These are phyloP conservation scores for Collybia mongolica DNA, from an alignment of 768 basidiomycete genomes.

Conservation along the genomic window DNA sequence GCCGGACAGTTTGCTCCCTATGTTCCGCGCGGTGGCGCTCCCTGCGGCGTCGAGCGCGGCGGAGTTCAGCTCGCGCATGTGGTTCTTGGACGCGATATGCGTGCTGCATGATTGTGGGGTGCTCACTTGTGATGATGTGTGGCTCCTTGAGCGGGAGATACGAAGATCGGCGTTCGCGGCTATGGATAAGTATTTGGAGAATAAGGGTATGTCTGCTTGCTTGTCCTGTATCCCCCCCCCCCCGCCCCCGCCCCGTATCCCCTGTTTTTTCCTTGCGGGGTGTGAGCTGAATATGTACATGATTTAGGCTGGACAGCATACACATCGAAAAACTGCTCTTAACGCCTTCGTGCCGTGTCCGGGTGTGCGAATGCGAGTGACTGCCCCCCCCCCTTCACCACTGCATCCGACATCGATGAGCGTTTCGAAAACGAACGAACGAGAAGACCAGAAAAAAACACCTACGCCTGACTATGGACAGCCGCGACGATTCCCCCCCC, in stretches of 20 bases:
- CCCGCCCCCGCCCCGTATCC: too few species aligned
- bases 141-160: slow-evolving; percentile 47
- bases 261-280: too few species aligned
- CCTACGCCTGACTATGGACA: too few species aligned
- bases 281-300: neutral
- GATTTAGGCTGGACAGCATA: slow-evolving; percentile 22
- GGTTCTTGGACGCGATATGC: slow-evolving; percentile 46
- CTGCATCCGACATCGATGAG: too few species aligned
- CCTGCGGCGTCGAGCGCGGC: slow-evolving; percentile 26
- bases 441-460: too few species aligned
- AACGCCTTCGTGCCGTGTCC: neutral
- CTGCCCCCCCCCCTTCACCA: too few species aligned
- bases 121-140: slow-evolving; percentile 46
- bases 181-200: slow-evolving; percentile 48
- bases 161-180: slow-evolving; percentile 44
- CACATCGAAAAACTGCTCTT: slow-evolving; percentile 16
- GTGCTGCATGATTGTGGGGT: slow-evolving; percentile 49
- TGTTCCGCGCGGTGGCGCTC: slow-evolving; percentile 44
- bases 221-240: too few species aligned
- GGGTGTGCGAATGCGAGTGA: too few species aligned
- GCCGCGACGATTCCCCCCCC: too few species aligned
- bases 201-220: slow-evolving; percentile 39
- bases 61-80: slow-evolving; percentile 45
- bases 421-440: too few species aligned
- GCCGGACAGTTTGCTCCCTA: slow-evolving; percentile 36